These are phyloP conservation scores for Penicillium subrubescens DNA, from an alignment of 495 filamentous ascomycete species.

Conservation along the genomic window DNA sequence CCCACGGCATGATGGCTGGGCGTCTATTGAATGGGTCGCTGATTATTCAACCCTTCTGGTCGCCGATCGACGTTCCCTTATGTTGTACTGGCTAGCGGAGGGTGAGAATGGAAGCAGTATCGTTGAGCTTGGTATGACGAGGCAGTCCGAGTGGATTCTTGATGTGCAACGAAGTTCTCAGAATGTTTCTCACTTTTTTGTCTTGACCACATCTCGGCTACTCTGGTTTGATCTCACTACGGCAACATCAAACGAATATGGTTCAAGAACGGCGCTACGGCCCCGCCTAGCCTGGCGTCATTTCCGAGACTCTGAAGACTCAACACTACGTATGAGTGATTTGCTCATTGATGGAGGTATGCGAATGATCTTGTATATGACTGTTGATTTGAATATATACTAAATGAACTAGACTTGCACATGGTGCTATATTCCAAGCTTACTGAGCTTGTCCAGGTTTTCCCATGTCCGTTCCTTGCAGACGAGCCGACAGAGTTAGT, in stretches of 20 bases:
- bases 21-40: slow-evolving; percentile 50
- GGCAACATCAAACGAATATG: slow-evolving; percentile 5
- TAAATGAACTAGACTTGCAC: slow-evolving; percentile 31
- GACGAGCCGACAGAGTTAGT: slow-evolving; percentile 19
- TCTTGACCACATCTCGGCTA: slow-evolving; percentile 55
- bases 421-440: slow-evolving; percentile 49
- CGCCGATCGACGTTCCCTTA: slow-evolving; percentile 44
- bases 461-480: slow-evolving; percentile 32
- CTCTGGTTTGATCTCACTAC: slow-evolving; percentile 40
- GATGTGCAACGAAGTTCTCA: slow-evolving; percentile 49
- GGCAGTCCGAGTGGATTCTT: slow-evolving; percentile 55
- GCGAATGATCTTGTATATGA: slow-evolving; percentile 3
- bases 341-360: slow-evolving; percentile 35
- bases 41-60: slow-evolving; percentile 49
- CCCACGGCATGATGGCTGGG: slow-evolving; percentile 52
- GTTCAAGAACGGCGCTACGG: slow-evolving; percentile 18
- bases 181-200: slow-evolving; percentile 53
- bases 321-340: slow-evolving; percentile 40
- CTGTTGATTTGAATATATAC: background rate
- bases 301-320: slow-evolving; percentile 49
- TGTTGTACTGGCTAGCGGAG: slow-evolving; percentile 40
- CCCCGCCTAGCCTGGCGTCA: slow-evolving; percentile 46
- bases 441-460: slow-evolving; percentile 37
- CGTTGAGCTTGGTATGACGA: slow-evolving; percentile 40
- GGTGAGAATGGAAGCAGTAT: slow-evolving; percentile 20